Conservation (phyloP, 306 rosid genomes). For the Vigna angularis region DNA sequence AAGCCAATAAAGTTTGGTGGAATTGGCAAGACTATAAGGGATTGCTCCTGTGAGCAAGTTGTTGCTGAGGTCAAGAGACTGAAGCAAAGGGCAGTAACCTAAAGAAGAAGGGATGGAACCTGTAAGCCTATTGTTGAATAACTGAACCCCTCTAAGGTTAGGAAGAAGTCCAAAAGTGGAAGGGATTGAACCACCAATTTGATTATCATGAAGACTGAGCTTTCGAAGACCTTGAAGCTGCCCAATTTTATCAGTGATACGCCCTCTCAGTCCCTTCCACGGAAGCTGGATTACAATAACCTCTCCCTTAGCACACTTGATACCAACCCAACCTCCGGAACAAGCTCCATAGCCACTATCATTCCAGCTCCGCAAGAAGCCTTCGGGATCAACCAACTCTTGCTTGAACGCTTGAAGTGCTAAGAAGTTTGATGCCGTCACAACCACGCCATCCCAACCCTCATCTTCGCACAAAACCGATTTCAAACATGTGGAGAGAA, state of each 20-base stretch:
- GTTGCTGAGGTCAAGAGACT: constrained; percentile 68
- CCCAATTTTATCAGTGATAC: constrained; percentile 63
- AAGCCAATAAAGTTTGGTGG: constrained; percentile 65
- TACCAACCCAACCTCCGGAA: constrained; percentile 80
- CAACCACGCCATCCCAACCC: constrained; percentile 75
- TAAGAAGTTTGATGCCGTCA: constrained; percentile 68
- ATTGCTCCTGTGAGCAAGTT: constrained; percentile 63
- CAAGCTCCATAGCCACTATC: constrained; percentile 81
- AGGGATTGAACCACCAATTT: constrained; percentile 71
- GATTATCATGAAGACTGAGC: constrained; percentile 82
- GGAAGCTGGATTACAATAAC: constrained; percentile 87
- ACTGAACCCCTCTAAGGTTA: constrained; percentile 77
- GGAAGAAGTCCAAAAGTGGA: constrained; percentile 69
- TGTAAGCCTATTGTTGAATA: constrained; percentile 67
- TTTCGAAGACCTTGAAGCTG: constrained; percentile 76
- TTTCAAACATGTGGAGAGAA: constrained; percentile 37
- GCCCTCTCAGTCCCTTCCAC: constrained; percentile 73
- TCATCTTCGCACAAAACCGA: constrained; percentile 49
- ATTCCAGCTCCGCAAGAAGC: constrained; percentile 79
- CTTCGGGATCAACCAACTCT: constrained; percentile 73
- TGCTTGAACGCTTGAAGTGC: constrained; percentile 82
- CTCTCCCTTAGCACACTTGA: constrained; percentile 85
- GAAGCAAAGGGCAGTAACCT: constrained; percentile 73
- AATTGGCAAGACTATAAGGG: constrained; percentile 67
- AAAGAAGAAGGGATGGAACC: constrained; percentile 75